Base-by-base conservation (phyloP, 1,139 yeast genomes). In the Yamadazyma conglobata region DNA sequence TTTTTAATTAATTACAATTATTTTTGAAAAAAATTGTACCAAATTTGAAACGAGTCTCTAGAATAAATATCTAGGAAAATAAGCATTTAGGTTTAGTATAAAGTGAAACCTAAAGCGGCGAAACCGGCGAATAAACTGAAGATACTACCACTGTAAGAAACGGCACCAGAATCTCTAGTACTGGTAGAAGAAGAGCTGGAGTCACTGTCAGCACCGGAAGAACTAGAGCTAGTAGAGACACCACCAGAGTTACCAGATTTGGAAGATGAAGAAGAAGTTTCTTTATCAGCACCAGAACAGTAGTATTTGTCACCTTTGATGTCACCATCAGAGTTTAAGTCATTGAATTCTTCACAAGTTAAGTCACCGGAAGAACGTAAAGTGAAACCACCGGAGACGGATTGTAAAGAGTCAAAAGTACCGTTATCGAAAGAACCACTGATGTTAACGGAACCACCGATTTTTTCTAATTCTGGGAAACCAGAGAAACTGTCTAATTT, bases 381-480 rank as follows among this genome's bases (percentile, higher is more conserved):
- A 54, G 68, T 67, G 67, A 89, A 93, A 60, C 95, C 96, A 75
- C 98, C 98, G 60, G 77, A 75, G 54, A 91, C 95, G 52, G 81
- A 75, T 49, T 64, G 68, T 59, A 91, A 77, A 25, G 75, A 54
- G 46, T 79, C 77, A 59, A 91, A 74, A 43, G 86, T 66, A 58
- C 94, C 91, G 54, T 80, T 73, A 58, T 78, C 70, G 65, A 89
- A 87, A 60, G 75, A 64, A 71, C 98, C 98, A 47, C 62, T 64
- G 46, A 88, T 68, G 59, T 72, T 71, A 50, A 91, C 78, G 50
- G 97, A 89, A 73, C 97, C 97, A 56, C 84, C 86, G 52, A 91
- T 77, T 40, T 82, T 60, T 57, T 70, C 61, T 55, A 91, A 74
- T 49, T 72, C 59, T 48, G 80, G 78, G 78, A 91, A 86, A 52